These are phyloP conservation scores for Cadophora gregata DNA, from an alignment of 2,329 filamentous ascomycete genomes.

Conservation along the genomic window DNA sequence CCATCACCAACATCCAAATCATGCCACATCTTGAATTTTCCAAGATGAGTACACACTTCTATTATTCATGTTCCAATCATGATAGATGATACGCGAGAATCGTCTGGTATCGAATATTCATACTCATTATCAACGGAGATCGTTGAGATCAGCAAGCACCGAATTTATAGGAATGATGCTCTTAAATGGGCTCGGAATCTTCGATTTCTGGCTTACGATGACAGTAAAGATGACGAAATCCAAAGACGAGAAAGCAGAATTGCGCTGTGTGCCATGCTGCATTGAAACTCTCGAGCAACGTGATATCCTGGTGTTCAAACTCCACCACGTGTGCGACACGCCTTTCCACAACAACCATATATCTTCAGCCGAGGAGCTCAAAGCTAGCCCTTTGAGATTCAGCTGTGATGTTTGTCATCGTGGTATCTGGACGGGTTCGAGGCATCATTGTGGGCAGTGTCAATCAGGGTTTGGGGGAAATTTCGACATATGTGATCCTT, in stretches of 20 bases:
- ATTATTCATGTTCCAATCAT: not conserved
- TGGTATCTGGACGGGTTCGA: not conserved
- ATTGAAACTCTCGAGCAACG: not conserved
- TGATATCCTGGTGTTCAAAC: not conserved
- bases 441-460: slow-evolving; percentile 11
- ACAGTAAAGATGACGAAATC: not conserved
- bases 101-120: not conserved
- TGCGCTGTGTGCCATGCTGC: slow-evolving; percentile 2
- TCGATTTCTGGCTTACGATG: slow-evolving; percentile 17
- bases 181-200: slow-evolving; percentile 13
- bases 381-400: not conserved
- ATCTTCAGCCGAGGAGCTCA: not conserved
- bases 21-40: not conserved
- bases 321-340: slow-evolving; percentile 11
- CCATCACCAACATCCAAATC: not conserved
- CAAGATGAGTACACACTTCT: not conserved
- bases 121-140: slow-evolving; percentile 11
- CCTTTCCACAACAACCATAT: slow-evolving; percentile 13
- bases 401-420: slow-evolving; percentile 6
- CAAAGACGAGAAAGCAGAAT: not conserved
- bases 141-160: slow-evolving; percentile 2
- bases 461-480: not conserved
- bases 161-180: slow-evolving; percentile 3
- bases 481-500: slow-evolving; percentile 13
- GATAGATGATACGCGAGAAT: slow-evolving; percentile 14